These are phyloP conservation scores for Sphaerostilbella broomeana DNA, from an alignment of 2,329 filamentous ascomycete species.

Conservation along the genomic window DNA sequence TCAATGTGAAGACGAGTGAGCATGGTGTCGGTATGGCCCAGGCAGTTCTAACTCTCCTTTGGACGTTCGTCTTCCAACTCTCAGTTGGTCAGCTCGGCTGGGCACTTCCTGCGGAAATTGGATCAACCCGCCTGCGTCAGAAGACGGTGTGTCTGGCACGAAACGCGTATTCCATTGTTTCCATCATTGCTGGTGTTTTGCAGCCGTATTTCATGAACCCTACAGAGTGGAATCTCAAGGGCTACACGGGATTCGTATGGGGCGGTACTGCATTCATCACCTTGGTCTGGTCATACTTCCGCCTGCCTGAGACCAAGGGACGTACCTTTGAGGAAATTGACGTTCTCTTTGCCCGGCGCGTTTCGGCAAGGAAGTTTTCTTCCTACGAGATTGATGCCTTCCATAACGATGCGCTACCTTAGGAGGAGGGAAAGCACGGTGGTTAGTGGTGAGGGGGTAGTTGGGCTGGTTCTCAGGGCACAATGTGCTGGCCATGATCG, in stretches of 20 bases:
- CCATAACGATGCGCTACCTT: constrained; percentile 7
- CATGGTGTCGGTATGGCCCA: constrained; percentile 26
- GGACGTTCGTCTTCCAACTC: constrained; percentile 29
- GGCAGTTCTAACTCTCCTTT: constrained; percentile 29
- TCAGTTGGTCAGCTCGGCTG: constrained; percentile 32
- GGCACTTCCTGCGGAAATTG: constrained; percentile 33
- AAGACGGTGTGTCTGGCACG: constrained; percentile 50
- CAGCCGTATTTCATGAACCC: constrained; percentile 43
- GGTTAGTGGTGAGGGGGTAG: not conserved
- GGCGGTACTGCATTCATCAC: constrained; percentile 42
- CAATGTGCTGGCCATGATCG: not conserved
- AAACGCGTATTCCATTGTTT: constrained; percentile 35
- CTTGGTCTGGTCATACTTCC: constrained; percentile 43
- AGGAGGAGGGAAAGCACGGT: not conserved
- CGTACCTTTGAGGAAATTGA: constrained; percentile 38
- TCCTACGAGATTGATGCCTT: constrained; percentile 15
- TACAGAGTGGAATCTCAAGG: constrained; percentile 41
- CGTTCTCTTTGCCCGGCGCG: constrained; percentile 25
- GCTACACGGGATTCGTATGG: constrained; percentile 42
- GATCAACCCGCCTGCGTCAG: constrained; percentile 46
- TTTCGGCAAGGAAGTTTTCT: constrained; percentile 28
- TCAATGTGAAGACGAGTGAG: constrained; percentile 29
- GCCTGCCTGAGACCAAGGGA: constrained; percentile 48
- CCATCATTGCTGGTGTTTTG: constrained; percentile 44
- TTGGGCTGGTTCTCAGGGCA: not conserved